phyloP scores from a whole-genome alignment of 2,329 filamentous ascomycete genomes.

The Diaporthe sp. region DNA sequence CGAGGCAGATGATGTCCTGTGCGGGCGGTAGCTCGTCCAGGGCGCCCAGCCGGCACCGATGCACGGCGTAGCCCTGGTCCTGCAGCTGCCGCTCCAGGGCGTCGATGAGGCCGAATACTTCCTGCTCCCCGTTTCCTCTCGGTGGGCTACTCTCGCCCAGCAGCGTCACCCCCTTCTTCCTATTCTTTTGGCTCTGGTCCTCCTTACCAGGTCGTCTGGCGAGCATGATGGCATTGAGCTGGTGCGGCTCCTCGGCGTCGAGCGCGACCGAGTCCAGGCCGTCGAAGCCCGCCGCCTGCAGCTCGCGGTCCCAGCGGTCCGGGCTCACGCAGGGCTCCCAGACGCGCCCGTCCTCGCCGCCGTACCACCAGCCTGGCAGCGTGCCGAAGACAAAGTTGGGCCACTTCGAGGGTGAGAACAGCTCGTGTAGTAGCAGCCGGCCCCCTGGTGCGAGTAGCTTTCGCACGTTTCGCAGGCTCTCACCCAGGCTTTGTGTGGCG shows the following conservation, averaged over 20 bases:
- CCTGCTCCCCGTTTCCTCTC: too few relatives aligned
- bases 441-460: constrained; percentile 51
- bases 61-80: not conserved
- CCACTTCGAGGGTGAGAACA: not conserved
- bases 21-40: constrained; percentile 38
- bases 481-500: constrained; percentile 42
- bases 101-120: not conserved
- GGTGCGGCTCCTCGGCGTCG: constrained; percentile 34
- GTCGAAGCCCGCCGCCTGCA: not conserved
- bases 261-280: constrained; percentile 40
- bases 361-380: constrained; percentile 53
- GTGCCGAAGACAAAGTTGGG: constrained; percentile 48
- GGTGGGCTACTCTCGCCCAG: too few relatives aligned
- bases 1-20: constrained; percentile 34
- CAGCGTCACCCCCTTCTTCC: constrained; percentile 4
- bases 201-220: not conserved
- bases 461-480: constrained; percentile 44
- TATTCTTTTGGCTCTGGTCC: not conserved
- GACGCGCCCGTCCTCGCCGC: constrained; percentile 30
- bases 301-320: constrained; percentile 5
- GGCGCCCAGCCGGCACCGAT: constrained; percentile 48
- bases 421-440: constrained; percentile 44
- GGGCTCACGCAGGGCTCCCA: constrained; percentile 41
- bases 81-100: not conserved
- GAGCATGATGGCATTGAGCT: not conserved